These are phyloP conservation scores for Trichoderma atroviride DNA, from an alignment of 2,329 filamentous ascomycete species.

Conservation along the genomic window DNA sequence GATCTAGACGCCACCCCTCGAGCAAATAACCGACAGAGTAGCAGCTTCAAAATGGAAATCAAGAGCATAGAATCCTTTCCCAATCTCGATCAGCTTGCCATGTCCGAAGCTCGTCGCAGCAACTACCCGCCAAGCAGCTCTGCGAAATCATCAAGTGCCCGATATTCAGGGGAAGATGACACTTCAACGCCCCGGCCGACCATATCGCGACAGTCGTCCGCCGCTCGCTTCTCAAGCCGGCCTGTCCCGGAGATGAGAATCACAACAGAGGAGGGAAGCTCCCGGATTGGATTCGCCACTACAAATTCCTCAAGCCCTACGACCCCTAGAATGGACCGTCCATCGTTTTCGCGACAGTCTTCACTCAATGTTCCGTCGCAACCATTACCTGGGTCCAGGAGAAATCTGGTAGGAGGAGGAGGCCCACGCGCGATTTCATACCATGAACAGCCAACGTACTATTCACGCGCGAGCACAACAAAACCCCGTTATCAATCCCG, in stretches of 20 bases:
- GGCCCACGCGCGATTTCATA: slow-evolving; percentile 67
- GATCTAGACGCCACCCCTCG: slow-evolving; percentile 2
- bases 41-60: slow-evolving; percentile 19
- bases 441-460: slow-evolving; percentile 44
- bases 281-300: slow-evolving; percentile 69
- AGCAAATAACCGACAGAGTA: slow-evolving; percentile 9
- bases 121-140: slow-evolving; percentile 34
- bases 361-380: slow-evolving; percentile 65
- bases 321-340: slow-evolving; percentile 40
- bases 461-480: slow-evolving; percentile 30
- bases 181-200: slow-evolving; percentile 46
- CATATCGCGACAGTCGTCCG: slow-evolving; percentile 55
- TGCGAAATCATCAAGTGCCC: slow-evolving; percentile 29
- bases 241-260: slow-evolving; percentile 72
- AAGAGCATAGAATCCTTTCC: slow-evolving; percentile 33
- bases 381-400: slow-evolving; percentile 62
- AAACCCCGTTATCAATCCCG: slow-evolving; percentile 44
- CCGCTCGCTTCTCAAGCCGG: slow-evolving; percentile 69
- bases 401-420: slow-evolving; percentile 55
- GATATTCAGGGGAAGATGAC: slow-evolving; percentile 31
- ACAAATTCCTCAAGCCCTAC: slow-evolving; percentile 33
- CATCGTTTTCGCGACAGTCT: slow-evolving; percentile 45
- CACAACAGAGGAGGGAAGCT: slow-evolving; percentile 61
- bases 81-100: slow-evolving; percentile 29
- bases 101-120: slow-evolving; percentile 20